Evolutionary conservation across 371 early-diverging fungal genomes (phyloP), one percentile per base, ranked within the genome.

Genomic region (Syncephalis fuscata): DNA sequence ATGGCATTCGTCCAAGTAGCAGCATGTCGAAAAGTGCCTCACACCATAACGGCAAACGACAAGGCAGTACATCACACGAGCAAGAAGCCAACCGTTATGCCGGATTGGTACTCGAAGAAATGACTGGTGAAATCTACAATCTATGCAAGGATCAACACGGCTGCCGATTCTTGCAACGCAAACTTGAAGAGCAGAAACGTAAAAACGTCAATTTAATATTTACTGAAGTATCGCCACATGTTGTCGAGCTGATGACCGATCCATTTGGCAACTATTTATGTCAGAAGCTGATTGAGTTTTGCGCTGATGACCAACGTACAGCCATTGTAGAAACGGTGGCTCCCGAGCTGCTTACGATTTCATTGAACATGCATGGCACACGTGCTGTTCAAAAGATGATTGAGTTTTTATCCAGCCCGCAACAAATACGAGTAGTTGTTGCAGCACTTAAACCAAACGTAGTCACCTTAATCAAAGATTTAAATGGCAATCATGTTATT

Each of bases 401-500:
- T 48, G 98, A 97, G 53, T 71, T 67, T 51, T 53, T 88, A 11
- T 70, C 76, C 10, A 71, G 65, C 1, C 67, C 71, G 21, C 60
- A 71, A 46, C 82, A 83, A 59, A 84, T 85, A 48, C 66, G 74
- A 9, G 62, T 78, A 3, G 70, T 89, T 2, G 74, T 77, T 15
- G 55, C 57, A 5, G 85, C 92, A 16, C 63, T 97, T 17, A 66
- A 73, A 48, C 68, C 72, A 10, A 74, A 81, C 53, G 84, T 92
- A 1, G 85, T 92, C 5, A 65, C 80, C 7, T 60, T 96, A 45
- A 88, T 96, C 53, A 85, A 90, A 56, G 94, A 94, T 59, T 74
- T 94, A 40, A 98, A 98, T 60, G 97, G 98, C 43, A 98, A 98
- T 66, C 98, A 98, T 57, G 97, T 97, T 22, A 81, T 98, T 44